Evolutionary conservation across 1,139 yeast genomes (phyloP), one percentile per base, ranked within the genome.

Genomic region (Pneumocystis oryctolagi): DNA sequence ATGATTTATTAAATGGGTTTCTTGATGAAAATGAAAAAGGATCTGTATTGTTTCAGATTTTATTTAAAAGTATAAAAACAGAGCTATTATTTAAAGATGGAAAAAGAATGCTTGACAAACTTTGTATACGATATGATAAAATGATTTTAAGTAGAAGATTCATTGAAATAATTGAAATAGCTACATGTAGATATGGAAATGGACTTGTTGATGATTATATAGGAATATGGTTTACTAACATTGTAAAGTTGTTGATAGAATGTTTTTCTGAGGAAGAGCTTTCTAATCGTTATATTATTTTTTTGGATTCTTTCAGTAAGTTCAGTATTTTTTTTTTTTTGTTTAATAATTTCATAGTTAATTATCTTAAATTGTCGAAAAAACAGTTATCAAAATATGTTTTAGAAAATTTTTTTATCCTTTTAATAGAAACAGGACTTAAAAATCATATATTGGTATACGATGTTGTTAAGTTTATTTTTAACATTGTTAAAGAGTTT

Each of bases 401-500:
- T 28, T 47, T n/a, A 28, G 56, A 42, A 9, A 47, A 47, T n/a
- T 28, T 60, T 60, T 57, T 60, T 6, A 59, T 34, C 32, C 65
- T 62, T n/a, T 32, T 64, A 56, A 59, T 39, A 20, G 58, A 60
- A 32, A 60, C 61, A 18, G 65, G 63, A 12, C 58, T 64, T 35
- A 62, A 37, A 16, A 64, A 62, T 28, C 65, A 64, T 28, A 55
- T 60, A 28, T 53, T 40, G 2, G 32, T 42, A 18, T 53, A 53
- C 20, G 32, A 42, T 28, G 63, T 63, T 18, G 53, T 55, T 39
- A 37, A 18, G 8, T 55, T 63, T 30, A 14, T 63, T 18, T 31
- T 18, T 16, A 18, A 56, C 9, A 16, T 63, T 6, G 65, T 55
- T 31, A 47, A 47, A 28, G 55, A 25, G 55, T 25, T 47, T 25